Evolutionary conservation across 108 stramenopile genomes (phyloP), one percentile per base, ranked within the genome.

Genomic region (Nitzschia palea): DNA sequence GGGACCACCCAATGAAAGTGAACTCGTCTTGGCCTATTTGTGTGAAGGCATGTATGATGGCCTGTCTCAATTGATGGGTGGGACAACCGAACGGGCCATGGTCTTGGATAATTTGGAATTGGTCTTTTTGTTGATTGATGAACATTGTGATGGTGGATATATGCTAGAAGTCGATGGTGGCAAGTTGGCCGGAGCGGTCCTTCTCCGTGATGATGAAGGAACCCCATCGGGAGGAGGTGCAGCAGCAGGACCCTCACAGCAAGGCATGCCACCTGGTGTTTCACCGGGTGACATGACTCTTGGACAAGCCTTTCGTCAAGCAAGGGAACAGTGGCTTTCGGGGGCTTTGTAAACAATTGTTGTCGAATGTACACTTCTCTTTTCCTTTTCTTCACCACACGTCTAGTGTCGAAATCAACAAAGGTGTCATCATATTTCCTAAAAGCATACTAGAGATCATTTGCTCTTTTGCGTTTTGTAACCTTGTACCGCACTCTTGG

Each of bases 41-140:
- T 84, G 70, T 30, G 91, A 93, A 76, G 91, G 91, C 51, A 93
- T 93, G 91, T 88, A 90, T 67, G 88, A 87, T 57, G 91, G 88
- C 1, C 54, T 93, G 55, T 48, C 75, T 44, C 81, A 89, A 35
- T 70, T 93, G 55, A 93, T 93, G 91, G 91, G 91, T 20, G 91
- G 91, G 18, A 37, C 71, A 0, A 93, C 88, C 1, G 91, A 93
- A 61, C 70, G 91, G 37, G 81, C 81, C 67, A 90, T 93, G 88
- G 81, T 93, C 35, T 80, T 93, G 81, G 91, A 93, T 74, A 93
- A 90, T 73, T 58, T 93, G 32, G 91, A 93, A 65, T 56, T 93
- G 55, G 91, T 93, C 47, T 90, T 93, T 77, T 77, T 93, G 65
- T 67, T 93, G 32, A 90, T 93, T 77, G 91, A 93, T 55, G 91